Percentiles rank a stretch among this genome's conserved stretches.
Evolutionary conservation across 495 filamentous ascomycete species (phyloP).

Genomic region (Terfezia claveryi): DNA sequence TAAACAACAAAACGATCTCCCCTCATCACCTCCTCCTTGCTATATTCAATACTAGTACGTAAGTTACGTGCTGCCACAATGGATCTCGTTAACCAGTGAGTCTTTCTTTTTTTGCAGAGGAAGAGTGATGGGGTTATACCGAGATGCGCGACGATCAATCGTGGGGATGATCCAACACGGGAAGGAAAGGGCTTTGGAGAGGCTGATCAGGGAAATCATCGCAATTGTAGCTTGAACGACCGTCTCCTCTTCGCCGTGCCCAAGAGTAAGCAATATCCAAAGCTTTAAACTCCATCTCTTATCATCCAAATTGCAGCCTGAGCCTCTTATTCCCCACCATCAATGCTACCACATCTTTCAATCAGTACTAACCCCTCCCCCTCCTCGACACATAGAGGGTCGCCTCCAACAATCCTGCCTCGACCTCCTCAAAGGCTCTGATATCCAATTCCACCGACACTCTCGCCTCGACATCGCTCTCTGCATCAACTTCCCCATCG

Average conservation of each 20-base stretch:
- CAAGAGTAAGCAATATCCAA: too few relatives aligned
- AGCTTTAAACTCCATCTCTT: not conserved
- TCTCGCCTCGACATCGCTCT: too few relatives aligned
- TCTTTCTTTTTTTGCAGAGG: slow-evolving; percentile 6
- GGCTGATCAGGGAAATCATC: not conserved
- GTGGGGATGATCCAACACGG: too few relatives aligned
- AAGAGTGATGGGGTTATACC: slow-evolving; percentile 1
- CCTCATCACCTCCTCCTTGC: too few relatives aligned
- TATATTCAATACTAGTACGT: too few relatives aligned
- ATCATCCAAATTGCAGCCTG: not conserved
- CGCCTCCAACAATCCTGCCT: slow-evolving; percentile 68
- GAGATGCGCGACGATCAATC: too few relatives aligned
- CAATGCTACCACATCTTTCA: not conserved
- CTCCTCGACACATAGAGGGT: slow-evolving; percentile 52
- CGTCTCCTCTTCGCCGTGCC: too few relatives aligned
- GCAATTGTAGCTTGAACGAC: slow-evolving; percentile 51
- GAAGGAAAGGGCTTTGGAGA: not conserved
- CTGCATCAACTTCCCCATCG: too few relatives aligned
- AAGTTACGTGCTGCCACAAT: too few relatives aligned
- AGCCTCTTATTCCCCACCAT: not conserved
- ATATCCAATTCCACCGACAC: slow-evolving; percentile 89
- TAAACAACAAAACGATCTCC: too few relatives aligned
- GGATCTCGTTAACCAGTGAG: too few relatives aligned
- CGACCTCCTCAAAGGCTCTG: slow-evolving; percentile 73
- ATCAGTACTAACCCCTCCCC: not conserved